phyloP scores from a whole-genome alignment of 306 rosid genomes.

The Trifolium subterraneum region DNA sequence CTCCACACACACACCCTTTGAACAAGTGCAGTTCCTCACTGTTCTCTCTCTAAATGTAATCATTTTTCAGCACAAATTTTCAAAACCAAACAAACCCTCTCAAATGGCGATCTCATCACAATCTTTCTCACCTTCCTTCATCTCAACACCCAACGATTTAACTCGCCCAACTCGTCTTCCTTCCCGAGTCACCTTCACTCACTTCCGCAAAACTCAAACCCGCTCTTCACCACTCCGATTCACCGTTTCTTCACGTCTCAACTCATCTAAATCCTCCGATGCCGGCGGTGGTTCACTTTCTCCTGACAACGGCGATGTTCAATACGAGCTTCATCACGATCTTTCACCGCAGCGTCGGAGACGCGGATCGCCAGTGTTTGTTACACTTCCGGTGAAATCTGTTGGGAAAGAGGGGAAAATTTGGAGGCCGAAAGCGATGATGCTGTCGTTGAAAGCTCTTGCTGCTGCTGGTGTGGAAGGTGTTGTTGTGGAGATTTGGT shows the following conservation, averaged over 20 bases:
- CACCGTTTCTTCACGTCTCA: conserved; percentile 56
- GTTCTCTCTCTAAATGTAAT: conserved; percentile 1
- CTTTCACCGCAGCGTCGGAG: conserved; percentile 59
- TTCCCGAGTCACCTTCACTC: conserved; percentile 47
- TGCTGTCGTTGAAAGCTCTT: conserved; percentile 63
- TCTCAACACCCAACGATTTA: conserved; percentile 45
- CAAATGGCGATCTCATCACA: conserved; percentile 71
- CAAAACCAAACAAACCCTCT: conserved; percentile 47
- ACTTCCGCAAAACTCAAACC: conserved; percentile 41
- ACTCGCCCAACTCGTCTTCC: conserved; percentile 50
- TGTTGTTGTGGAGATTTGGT: conserved; percentile 87
- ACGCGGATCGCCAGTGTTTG: conserved; percentile 69
- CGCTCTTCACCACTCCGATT: conserved; percentile 43
- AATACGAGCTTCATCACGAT: conserved; percentile 73
- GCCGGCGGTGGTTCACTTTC: conserved; percentile 69
- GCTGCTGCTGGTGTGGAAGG: conserved; percentile 83
- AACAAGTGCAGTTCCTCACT: not conserved
- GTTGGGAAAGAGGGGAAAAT: conserved; percentile 50
- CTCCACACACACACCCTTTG: conserved; percentile 45
- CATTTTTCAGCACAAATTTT: not conserved
- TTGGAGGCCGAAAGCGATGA: conserved; percentile 55
- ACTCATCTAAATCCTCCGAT: conserved; percentile 64
- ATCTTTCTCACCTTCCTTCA: conserved; percentile 67
- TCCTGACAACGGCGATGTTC: conserved; percentile 63
- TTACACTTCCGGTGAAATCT: conserved; percentile 63